Conservation (phyloP, 2,329 filamentous ascomycete species). For the Colletotrichum sojae region DNA sequence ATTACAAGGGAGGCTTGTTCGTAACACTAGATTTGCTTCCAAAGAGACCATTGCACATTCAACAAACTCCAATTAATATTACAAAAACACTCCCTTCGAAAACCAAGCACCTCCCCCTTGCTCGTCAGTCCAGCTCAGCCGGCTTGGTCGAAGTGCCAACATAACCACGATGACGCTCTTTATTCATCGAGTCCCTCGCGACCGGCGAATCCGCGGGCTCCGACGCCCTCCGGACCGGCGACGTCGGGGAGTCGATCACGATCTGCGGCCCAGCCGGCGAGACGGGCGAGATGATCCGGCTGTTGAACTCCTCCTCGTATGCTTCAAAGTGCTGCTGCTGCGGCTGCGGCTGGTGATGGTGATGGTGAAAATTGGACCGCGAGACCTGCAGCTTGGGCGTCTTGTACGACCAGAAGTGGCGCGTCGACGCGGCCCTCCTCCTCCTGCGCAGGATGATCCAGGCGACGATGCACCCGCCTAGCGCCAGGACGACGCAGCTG, state of each 20-base stretch:
- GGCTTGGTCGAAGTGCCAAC: slow-evolving; percentile 25
- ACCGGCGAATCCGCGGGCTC: neutral
- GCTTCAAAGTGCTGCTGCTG: neutral
- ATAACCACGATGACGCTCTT: neutral
- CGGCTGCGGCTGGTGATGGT: neutral
- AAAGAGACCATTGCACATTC: no score
- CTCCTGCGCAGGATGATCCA: slow-evolving; percentile 19
- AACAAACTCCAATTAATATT: no score
- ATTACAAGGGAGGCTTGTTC: no score
- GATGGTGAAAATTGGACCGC: no score
- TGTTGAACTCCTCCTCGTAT: neutral
- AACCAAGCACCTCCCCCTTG: neutral
- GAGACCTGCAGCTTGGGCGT: no score
- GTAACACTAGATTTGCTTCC: no score
- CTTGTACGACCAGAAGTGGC: neutral
- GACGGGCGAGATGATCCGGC: slow-evolving; percentile 1
- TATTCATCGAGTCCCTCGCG: neutral
- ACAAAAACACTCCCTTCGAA: neutral
- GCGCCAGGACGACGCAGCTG: slow-evolving; percentile 13
- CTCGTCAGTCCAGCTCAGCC: slow-evolving; percentile 19
- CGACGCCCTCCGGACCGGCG: neutral
- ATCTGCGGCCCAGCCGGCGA: neutral
- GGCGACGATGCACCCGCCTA: slow-evolving; percentile 8
- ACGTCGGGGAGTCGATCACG: neutral
- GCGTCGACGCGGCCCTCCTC: neutral